phyloP scores from a whole-genome alignment of 1,139 yeast species.

The Pichia cactophila region DNA sequence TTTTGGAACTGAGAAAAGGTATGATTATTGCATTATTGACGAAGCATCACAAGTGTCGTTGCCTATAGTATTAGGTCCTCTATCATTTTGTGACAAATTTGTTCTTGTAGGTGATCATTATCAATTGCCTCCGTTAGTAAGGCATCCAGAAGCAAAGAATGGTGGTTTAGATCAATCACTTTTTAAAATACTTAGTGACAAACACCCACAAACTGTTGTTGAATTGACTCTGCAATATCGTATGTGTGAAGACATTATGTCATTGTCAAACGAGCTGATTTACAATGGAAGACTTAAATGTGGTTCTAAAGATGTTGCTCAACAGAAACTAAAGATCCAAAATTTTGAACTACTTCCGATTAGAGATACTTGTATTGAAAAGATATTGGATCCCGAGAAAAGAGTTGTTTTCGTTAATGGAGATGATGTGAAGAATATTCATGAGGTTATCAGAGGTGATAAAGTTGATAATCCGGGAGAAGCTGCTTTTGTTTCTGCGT shows the following conservation, averaged over 20 bases:
- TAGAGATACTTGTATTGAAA: conserved; percentile 36
- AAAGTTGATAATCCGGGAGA: conserved; percentile 68
- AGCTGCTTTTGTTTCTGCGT: conserved; percentile 53
- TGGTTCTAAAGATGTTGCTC: conserved; percentile 60
- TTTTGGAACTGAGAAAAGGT: conserved; percentile 46
- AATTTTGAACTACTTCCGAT: conserved; percentile 24
- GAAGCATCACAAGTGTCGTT: conserved; percentile 94
- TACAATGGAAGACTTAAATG: conserved; percentile 71
- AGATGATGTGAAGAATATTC: conserved; percentile 49
- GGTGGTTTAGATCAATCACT: conserved; percentile 73
- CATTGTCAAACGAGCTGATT: conserved; percentile 68
- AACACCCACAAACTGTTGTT: conserved; percentile 62
- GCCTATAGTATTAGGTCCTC: conserved; percentile 86
- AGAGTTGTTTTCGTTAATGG: conserved; percentile 75
- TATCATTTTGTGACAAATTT: conserved; percentile 69
- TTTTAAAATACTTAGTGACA: conserved; percentile 64
- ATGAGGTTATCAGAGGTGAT: conserved; percentile 54
- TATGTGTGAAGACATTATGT: conserved; percentile 88
- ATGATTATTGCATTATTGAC: conserved; percentile 91
- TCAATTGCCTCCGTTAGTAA: conserved; percentile 83
- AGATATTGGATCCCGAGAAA: conserved; percentile 39
- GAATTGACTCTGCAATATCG: conserved; percentile 81
- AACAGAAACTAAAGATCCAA: conserved; percentile 45
- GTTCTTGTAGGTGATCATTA: conserved; percentile 91
- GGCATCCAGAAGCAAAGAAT: conserved; percentile 46